Conservation (phyloP, 2,329 filamentous ascomycete genomes). For the Cladosporium sp. region DNA sequence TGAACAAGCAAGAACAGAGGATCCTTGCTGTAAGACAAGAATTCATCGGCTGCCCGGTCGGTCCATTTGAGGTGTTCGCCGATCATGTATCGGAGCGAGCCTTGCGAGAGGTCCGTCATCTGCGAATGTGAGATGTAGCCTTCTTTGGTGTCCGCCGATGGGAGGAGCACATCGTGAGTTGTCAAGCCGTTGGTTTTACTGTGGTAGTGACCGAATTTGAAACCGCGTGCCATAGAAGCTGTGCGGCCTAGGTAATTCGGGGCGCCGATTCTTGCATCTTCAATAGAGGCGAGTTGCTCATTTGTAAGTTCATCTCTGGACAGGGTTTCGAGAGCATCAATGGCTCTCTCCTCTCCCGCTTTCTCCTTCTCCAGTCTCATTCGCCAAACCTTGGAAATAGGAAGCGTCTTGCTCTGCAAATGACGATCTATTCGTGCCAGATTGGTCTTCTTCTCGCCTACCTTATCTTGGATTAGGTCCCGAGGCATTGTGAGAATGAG, state of each 20-base stretch:
- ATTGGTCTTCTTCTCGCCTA: no score
- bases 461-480: no score
- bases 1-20: constrained; percentile 12
- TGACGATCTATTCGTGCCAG: no score
- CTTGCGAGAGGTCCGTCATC: constrained; percentile 1
- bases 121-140: neutral
- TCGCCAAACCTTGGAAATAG: no score
- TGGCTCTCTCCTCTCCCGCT: no score
- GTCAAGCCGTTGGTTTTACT: constrained; percentile 9
- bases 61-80: constrained; percentile 13
- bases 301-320: neutral
- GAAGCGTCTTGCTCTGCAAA: no score
- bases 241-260: constrained; percentile 6
- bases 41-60: constrained; percentile 9
- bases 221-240: neutral
- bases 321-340: neutral
- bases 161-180: constrained; percentile 1
- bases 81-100: constrained; percentile 9
- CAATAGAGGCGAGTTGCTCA: neutral
- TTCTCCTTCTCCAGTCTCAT: no score
- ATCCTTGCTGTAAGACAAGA: constrained; percentile 12
- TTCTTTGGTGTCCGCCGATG: constrained; percentile 3
- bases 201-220: neutral
- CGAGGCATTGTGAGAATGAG: no score
- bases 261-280: neutral